Evolutionary conservation across 495 filamentous ascomycete genomes (phyloP), one percentile per base, ranked within the genome.

Genomic region (Penicillium herquei): DNA sequence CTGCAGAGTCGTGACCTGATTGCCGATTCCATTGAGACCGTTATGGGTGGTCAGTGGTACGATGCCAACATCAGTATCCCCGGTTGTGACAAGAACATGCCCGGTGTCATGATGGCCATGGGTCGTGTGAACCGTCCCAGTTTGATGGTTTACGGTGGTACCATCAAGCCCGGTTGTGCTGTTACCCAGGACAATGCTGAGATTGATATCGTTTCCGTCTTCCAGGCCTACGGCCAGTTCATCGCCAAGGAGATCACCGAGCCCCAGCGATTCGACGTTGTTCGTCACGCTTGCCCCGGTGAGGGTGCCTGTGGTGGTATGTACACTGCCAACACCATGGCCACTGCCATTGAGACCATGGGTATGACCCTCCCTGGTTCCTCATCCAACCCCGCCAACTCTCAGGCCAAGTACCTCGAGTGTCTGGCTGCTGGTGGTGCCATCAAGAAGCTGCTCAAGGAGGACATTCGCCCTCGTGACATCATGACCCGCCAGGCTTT

Each of bases 21-120:
- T 65, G 94, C 94, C 58, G 95, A 98, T 73, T 92, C 88, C 34
- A 94, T 98, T 62, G 95, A 98, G 81, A 98, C 95, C 7, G 94
- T 98, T 39, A 98, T 98, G 94, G 84, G 90, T 46, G 94, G 90
- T 11, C 94, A 98, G 79, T 98, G 94, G 95, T 98, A 98, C 70
- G 94, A 98, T 72, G 94, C 89, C 66, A 98, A 98, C 70, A 90
- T 98, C 68, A 95, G 90, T 16, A 89, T 98, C 63, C 94, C 94
- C n/a, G 94, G 94, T 39, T 98, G 94, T 72, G 95, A 98, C 80
- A 98, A 98, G 86, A 98, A 98, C 74, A 97, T 98, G 95, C 94
- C 94, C 7, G 94, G 94, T 74, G 94, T 97, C 35, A 74, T 97
- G 56, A 98, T 98, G 78, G 95, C 94, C 40, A 97, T 97, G 94